These are phyloP conservation scores for Tephrocybe sp. DNA, from an alignment of 768 basidiomycete genomes.

Conservation along the genomic window DNA sequence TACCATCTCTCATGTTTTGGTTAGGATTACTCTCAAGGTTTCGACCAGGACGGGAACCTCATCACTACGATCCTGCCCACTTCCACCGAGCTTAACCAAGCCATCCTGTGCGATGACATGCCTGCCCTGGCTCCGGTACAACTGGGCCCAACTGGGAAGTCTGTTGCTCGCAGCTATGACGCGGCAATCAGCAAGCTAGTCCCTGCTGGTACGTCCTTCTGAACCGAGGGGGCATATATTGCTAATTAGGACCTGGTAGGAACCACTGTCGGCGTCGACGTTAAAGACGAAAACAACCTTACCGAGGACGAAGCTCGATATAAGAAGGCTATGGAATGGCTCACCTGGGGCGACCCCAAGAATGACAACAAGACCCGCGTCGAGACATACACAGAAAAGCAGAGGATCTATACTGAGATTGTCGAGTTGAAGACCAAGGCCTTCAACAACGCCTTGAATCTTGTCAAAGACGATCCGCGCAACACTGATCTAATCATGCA, in stretches of 20 bases:
- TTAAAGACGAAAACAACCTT: conserved; percentile 2
- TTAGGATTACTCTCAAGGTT: conserved; percentile 6
- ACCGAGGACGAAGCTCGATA: conserved; percentile 1
- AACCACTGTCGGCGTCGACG: conserved; percentile 5
- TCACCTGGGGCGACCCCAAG: background rate
- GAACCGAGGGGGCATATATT: background rate
- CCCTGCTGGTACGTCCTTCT: background rate
- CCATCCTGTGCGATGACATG: conserved; percentile 9
- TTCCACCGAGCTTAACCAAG: conserved; percentile 1
- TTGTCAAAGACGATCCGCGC: background rate
- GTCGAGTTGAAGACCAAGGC: conserved; percentile 1
- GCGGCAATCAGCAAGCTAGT: conserved; percentile 6
- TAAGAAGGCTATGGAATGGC: conserved; percentile 3
- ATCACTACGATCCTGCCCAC: background rate
- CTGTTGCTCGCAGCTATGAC: conserved; percentile 7
- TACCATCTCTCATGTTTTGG: no score
- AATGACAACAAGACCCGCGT: background rate
- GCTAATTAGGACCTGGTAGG: background rate
- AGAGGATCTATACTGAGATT: background rate
- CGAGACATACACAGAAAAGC: conserved; percentile 4
- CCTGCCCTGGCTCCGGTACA: conserved; percentile 5
- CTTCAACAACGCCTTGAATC: conserved; percentile 1
- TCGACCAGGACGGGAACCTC: background rate
- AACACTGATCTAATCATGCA: background rate
- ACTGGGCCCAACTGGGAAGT: conserved; percentile 6